Evolutionary conservation across 2,329 filamentous ascomycete species (phyloP).

Genomic region (Teratosphaeria zuluensis): DNA sequence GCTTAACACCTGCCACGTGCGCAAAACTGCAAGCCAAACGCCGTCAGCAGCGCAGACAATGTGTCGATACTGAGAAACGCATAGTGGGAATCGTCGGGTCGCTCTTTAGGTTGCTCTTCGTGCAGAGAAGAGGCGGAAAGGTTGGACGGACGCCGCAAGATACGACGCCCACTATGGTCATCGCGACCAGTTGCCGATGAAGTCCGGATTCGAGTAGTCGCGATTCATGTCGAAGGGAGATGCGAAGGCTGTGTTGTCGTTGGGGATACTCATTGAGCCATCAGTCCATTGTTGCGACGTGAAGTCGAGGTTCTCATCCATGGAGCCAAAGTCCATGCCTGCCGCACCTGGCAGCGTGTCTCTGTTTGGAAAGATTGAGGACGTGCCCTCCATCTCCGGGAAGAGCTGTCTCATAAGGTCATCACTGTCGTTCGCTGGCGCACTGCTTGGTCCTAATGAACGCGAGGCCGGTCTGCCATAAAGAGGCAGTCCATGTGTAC

Average conservation of each 20-base stretch:
- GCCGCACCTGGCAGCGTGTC: constrained; percentile 5
- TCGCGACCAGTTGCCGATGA: constrained; percentile 17
- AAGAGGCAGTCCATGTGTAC: constrained; percentile 1
- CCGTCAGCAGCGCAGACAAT: neutral
- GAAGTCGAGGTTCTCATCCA: constrained; percentile 14
- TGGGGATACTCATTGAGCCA: constrained; percentile 22
- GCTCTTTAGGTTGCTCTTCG: neutral
- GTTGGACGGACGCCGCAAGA: constrained; percentile 5
- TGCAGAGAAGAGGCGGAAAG: neutral
- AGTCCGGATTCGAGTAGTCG: constrained; percentile 18
- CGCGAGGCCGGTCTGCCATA: constrained; percentile 17
- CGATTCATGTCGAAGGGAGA: constrained; percentile 19
- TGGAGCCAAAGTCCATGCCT: constrained; percentile 10
- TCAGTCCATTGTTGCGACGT: constrained; percentile 24
- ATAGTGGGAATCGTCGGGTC: neutral
- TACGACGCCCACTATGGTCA: constrained; percentile 14
- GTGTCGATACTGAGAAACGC: neutral
- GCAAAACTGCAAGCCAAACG: neutral
- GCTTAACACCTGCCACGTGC: neutral
- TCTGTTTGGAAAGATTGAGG: constrained; percentile 8
- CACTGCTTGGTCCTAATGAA: constrained; percentile 18
- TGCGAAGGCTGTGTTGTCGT: constrained; percentile 16
- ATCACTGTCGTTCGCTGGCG: constrained; percentile 13
- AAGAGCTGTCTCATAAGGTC: constrained; percentile 24
- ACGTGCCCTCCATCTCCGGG: constrained; percentile 22